These are phyloP conservation scores for Auxenochlorella pyrenoidosa DNA, from an alignment of 139 green algal species.

Conservation along the genomic window DNA sequence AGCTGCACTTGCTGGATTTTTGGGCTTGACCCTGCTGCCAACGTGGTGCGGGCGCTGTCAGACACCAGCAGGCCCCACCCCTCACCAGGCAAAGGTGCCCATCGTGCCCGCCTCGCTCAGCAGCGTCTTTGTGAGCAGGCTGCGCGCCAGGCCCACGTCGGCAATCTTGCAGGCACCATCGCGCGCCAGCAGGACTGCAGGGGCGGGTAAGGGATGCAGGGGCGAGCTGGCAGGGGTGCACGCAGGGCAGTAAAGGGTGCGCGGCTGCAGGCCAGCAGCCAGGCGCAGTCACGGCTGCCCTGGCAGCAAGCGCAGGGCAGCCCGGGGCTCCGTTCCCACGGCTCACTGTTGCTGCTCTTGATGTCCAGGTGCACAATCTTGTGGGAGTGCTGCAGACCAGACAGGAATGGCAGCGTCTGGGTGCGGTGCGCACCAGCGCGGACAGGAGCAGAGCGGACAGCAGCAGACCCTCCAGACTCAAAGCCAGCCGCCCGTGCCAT, in stretches of 20 bases:
- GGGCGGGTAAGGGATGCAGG: not conserved
- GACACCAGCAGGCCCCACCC: too few species aligned
- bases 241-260: not conserved
- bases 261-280: too few species aligned
- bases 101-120: slow-evolving; percentile 14
- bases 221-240: too few species aligned
- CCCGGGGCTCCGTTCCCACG: not conserved
- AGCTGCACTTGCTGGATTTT: not conserved
- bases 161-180: slow-evolving; percentile 45
- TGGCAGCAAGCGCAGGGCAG: not conserved
- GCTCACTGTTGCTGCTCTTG: slow-evolving; percentile 36
- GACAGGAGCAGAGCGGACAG: too few species aligned
- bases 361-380: slow-evolving; percentile 53
- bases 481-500: too few species aligned
- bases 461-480: too few species aligned
- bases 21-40: too few species aligned
- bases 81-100: slow-evolving; percentile 50
- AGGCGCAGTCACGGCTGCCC: too few species aligned
- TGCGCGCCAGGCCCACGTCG: slow-evolving; percentile 52
- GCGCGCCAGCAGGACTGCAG: slow-evolving; percentile 42
- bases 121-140: slow-evolving; percentile 42
- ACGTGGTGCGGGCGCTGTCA: too few species aligned
- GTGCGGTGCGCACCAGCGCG: too few species aligned
- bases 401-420: too few species aligned
- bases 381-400: slow-evolving; percentile 30